A percentile compares a stretch with the other conserved stretches of the same genome.
phyloP scores from a whole-genome alignment of 1,139 yeast species.

The Yamadazyma conglobata region DNA sequence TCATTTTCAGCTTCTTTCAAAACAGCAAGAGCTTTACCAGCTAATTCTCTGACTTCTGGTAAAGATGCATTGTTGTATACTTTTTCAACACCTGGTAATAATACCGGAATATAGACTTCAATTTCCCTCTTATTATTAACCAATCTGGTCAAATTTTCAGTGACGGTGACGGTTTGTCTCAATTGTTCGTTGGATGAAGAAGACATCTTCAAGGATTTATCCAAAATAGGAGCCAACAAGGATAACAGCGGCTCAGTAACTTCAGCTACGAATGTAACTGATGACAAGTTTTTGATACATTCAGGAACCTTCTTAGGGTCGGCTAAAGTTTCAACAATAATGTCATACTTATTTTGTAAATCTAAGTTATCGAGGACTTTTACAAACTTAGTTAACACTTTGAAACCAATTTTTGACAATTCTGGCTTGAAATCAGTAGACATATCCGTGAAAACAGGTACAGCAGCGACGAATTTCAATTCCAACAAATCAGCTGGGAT shows the following conservation, averaged over 20 bases:
- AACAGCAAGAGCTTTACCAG: slow-evolving; percentile 78
- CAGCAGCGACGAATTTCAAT: slow-evolving; percentile 68
- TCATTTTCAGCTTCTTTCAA: slow-evolving; percentile 76
- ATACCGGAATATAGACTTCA: slow-evolving; percentile 78
- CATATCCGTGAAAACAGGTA: slow-evolving; percentile 84
- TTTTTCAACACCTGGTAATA: slow-evolving; percentile 85
- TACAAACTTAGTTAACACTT: slow-evolving; percentile 68
- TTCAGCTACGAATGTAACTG: slow-evolving; percentile 97
- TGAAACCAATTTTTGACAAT: slow-evolving; percentile 79
- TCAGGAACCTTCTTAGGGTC: slow-evolving; percentile 86
- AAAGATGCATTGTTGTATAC: slow-evolving; percentile 87
- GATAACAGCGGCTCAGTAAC: slow-evolving; percentile 96
- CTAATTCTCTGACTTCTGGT: slow-evolving; percentile 95
- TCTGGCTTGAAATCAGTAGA: slow-evolving; percentile 97
- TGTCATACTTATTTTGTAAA: slow-evolving; percentile 78
- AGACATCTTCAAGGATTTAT: slow-evolving; percentile 82
- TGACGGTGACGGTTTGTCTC: slow-evolving; percentile 94
- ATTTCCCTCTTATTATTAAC: slow-evolving; percentile 93
- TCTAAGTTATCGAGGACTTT: slow-evolving; percentile 88
- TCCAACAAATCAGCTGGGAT: slow-evolving; percentile 86
- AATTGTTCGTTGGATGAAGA: slow-evolving; percentile 93
- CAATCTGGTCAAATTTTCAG: slow-evolving; percentile 91
- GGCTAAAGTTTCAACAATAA: slow-evolving; percentile 84
- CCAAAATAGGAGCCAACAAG: slow-evolving; percentile 85
- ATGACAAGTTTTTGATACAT: slow-evolving; percentile 84